A percentile compares a stretch with the other conserved stretches of the same genome.
These are phyloP conservation scores for Coix lacrymajobi DNA, from an alignment of 176 grass and related monocot species.

Conservation along the genomic window DNA sequence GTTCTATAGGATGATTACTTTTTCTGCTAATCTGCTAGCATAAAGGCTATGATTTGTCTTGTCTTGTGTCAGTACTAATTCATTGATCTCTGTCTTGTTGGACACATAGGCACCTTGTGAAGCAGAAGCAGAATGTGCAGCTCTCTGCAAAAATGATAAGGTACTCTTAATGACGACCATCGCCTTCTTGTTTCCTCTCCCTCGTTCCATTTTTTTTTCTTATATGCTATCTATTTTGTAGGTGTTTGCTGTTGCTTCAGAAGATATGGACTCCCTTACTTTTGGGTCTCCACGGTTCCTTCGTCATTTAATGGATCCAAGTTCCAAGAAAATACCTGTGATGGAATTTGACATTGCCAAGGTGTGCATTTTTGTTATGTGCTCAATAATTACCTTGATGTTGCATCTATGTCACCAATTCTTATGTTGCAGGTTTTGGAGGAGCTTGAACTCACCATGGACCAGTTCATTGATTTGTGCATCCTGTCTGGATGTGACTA, in stretches of 20 bases:
- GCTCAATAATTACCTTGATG: neutral
- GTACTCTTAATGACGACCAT: conserved; percentile 14
- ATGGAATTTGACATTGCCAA: conserved; percentile 93
- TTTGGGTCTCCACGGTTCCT: conserved; percentile 80
- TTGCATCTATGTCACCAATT: conserved; percentile 1
- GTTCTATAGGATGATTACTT: neutral
- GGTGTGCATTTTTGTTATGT: conserved; percentile 27
- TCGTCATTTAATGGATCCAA: conserved; percentile 94
- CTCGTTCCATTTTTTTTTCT: neutral
- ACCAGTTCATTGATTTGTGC: conserved; percentile 96
- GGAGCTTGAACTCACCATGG: conserved; percentile 90
- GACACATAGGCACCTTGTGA: conserved; percentile 72
- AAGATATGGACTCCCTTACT: conserved; percentile 94
- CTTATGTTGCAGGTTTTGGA: conserved; percentile 64
- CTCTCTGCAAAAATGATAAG: conserved; percentile 70
- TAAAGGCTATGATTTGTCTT: neutral
- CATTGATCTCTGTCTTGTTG: neutral
- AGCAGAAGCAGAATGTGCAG: conserved; percentile 94
- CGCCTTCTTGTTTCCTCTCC: conserved; percentile 2
- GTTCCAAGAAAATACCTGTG: conserved; percentile 88
- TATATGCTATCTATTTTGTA: conserved; percentile 21
- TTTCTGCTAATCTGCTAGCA: neutral
- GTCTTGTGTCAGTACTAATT: neutral
- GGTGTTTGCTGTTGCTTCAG: conserved; percentile 94
- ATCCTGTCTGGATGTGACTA: conserved; percentile 96